Evolutionary conservation across 164 flowering plant species (phyloP).

Genomic region (Aristolochia fimbriata): DNA sequence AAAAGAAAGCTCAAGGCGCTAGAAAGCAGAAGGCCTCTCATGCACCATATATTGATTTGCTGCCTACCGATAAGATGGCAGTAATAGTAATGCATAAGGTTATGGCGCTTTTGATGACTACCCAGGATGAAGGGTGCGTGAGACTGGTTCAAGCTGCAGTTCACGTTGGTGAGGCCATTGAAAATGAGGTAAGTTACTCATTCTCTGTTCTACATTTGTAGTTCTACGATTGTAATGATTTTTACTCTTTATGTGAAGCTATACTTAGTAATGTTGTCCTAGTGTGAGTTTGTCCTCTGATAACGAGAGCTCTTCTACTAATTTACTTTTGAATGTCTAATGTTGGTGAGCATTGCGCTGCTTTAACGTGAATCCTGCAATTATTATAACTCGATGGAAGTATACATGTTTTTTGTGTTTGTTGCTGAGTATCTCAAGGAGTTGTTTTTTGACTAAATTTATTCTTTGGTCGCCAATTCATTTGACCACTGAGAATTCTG

Average conservation of each 20-base stretch:
- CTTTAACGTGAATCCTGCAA: too few relatives aligned
- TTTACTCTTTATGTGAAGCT: background rate
- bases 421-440: too few relatives aligned
- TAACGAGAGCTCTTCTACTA: too few relatives aligned
- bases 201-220: background rate
- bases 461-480: too few relatives aligned
- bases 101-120: slow-evolving; percentile 72
- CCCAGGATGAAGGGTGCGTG: slow-evolving; percentile 45
- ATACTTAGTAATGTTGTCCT: too few relatives aligned
- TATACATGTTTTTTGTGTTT: too few relatives aligned
- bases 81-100: slow-evolving; percentile 94
- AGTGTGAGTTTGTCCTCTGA: too few relatives aligned
- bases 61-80: slow-evolving; percentile 88
- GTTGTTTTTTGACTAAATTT: too few relatives aligned
- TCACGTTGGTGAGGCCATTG: slow-evolving; percentile 70
- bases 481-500: too few relatives aligned
- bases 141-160: slow-evolving; percentile 73
- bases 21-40: slow-evolving; percentile 50
- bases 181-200: slow-evolving; percentile 57
- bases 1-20: slow-evolving; percentile 41
- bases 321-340: too few relatives aligned
- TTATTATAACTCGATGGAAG: too few relatives aligned
- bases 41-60: slow-evolving; percentile 48
- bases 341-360: too few relatives aligned
- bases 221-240: background rate